Percentiles rank a stretch among this genome's conserved stretches.
These are phyloP conservation scores for Phoenix roebelenii DNA, from an alignment of 176 grass and related monocot genomes.

Conservation along the genomic window DNA sequence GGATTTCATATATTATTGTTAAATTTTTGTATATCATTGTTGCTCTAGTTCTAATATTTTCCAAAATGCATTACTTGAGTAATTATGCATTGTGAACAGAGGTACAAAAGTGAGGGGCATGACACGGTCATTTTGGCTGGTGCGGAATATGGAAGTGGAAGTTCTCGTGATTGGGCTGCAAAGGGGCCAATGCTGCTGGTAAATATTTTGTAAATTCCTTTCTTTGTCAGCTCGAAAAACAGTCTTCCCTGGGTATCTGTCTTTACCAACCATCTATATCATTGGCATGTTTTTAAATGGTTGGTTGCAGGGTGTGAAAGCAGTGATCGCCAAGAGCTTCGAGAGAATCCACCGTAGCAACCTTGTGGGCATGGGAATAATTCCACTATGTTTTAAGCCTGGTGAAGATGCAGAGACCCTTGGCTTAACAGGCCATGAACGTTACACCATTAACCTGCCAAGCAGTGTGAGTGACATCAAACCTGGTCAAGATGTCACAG, in stretches of 20 bases:
- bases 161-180: constrained; percentile 97
- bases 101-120: constrained; percentile 73
- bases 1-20: too few species aligned
- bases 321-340: constrained; percentile 89
- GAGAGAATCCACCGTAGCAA: constrained; percentile 98
- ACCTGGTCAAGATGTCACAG: constrained; percentile 77
- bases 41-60: too few species aligned
- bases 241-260: too few species aligned
- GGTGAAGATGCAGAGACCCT: constrained; percentile 84
- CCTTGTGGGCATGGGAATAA: constrained; percentile 93
- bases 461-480: constrained; percentile 53
- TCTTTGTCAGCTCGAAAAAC: too few species aligned
- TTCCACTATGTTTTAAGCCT: constrained; percentile 81
- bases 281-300: not conserved
- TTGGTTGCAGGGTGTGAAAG: constrained; percentile 79
- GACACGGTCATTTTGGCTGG: constrained; percentile 83
- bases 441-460: constrained; percentile 67
- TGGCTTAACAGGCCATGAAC: constrained; percentile 82
- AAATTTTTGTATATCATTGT: too few species aligned
- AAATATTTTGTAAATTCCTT: too few species aligned
- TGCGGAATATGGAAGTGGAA: constrained; percentile 92
- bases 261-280: too few species aligned
- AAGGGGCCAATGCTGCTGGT: constrained; percentile 93
- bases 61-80: too few species aligned
- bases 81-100: constrained; percentile 27